A percentile compares a stretch with the other conserved stretches of the same genome.
These are phyloP conservation scores for Sporothrix protearum DNA, from an alignment of 2,329 filamentous ascomycete species.

Conservation along the genomic window DNA sequence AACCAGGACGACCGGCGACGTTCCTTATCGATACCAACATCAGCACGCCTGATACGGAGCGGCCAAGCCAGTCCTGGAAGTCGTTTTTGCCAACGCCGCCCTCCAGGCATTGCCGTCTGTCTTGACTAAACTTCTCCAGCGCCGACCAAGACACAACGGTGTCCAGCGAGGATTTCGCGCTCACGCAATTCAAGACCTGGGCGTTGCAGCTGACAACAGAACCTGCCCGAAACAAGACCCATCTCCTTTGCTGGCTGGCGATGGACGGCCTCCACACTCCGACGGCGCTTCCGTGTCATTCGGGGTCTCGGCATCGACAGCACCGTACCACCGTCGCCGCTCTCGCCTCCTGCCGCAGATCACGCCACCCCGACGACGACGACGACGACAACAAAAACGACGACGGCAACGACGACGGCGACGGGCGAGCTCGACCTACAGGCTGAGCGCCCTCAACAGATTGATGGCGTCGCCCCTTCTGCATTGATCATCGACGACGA, in stretches of 20 bases:
- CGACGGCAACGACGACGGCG: neutral
- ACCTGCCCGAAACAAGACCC: neutral
- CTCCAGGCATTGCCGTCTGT: constrained; percentile 56
- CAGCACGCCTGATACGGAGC: constrained; percentile 53
- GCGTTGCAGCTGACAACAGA: constrained; percentile 47
- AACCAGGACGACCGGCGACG: constrained; percentile 71
- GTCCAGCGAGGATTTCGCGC: constrained; percentile 44
- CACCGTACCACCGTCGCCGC: constrained; percentile 35
- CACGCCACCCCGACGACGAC: neutral
- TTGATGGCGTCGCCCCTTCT: neutral
- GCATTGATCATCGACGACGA: neutral
- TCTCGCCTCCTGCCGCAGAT: constrained; percentile 40
- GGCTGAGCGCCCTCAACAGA: neutral
- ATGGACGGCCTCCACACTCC: constrained; percentile 69
- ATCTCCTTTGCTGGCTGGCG: constrained; percentile 58
- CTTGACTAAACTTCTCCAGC: constrained; percentile 46
- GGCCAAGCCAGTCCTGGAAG: constrained; percentile 52
- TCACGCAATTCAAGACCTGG: constrained; percentile 67
- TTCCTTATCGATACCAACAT: constrained; percentile 65
- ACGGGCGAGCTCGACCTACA: neutral
- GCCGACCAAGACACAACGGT: neutral
- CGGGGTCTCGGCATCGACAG: constrained; percentile 45
- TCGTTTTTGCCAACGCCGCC: constrained; percentile 66
- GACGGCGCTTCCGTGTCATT: constrained; percentile 65
- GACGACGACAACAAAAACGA: neutral